Percentiles rank a stretch among this genome's conserved stretches.
phyloP scores from a whole-genome alignment of 2,329 filamentous ascomycete species.

The Hypoxylon sp. region DNA sequence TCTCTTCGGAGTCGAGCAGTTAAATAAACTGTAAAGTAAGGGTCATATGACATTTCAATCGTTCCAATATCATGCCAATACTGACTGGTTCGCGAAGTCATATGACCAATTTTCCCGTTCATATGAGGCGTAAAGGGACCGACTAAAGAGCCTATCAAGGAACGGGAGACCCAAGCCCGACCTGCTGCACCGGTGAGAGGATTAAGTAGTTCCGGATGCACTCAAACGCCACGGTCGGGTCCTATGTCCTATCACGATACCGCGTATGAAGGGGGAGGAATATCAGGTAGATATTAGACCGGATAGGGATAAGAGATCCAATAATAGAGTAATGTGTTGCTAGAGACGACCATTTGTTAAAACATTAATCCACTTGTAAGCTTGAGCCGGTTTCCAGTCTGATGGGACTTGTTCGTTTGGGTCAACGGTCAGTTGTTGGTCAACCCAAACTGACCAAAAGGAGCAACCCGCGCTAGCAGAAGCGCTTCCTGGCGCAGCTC shows the following conservation, averaged over 20 bases:
- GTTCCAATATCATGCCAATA: constrained; percentile 21
- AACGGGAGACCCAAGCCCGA: constrained; percentile 16
- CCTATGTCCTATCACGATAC: constrained; percentile 9
- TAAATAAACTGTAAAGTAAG: constrained; percentile 3
- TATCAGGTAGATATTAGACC: constrained; percentile 22
- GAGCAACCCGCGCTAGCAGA: constrained; percentile 39
- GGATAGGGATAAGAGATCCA: constrained; percentile 30
- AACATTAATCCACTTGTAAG: constrained; percentile 35
- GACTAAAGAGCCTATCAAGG: constrained; percentile 27
- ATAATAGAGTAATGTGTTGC: constrained; percentile 19
- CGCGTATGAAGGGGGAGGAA: constrained; percentile 17
- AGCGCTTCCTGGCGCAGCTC: constrained; percentile 38
- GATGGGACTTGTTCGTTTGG: constrained; percentile 17
- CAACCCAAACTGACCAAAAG: constrained; percentile 27
- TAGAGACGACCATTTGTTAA: constrained; percentile 37
- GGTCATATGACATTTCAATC: constrained; percentile 30
- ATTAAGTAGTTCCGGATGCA: constrained; percentile 20
- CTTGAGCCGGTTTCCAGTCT: constrained; percentile 25
- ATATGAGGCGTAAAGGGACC: constrained; percentile 30
- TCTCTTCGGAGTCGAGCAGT: neutral
- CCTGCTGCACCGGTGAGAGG: constrained; percentile 23
- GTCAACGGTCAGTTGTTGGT: constrained; percentile 28
- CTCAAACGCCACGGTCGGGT: constrained; percentile 12
- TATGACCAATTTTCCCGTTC: constrained; percentile 28
- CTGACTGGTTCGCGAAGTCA: constrained; percentile 26